Percentiles rank a stretch among this genome's conserved stretches.
These are phyloP conservation scores for Globisporangium viniferum DNA, from an alignment of 352 stramenopile genomes.

Conservation along the genomic window DNA sequence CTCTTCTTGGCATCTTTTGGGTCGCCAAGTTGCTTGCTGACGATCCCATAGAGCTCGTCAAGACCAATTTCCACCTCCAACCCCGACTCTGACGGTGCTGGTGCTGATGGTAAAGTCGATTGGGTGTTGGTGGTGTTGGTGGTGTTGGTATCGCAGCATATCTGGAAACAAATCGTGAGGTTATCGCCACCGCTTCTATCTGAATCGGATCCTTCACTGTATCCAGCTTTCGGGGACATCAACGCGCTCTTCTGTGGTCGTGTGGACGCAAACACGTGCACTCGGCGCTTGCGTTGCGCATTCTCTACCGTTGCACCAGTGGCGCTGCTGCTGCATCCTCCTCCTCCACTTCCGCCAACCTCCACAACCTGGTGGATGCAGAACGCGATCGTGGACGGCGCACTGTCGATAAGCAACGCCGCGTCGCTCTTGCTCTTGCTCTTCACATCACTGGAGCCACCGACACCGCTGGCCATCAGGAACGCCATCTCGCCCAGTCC, in stretches of 20 bases:
- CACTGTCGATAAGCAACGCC: slow-evolving; percentile 24
- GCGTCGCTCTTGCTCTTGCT: slow-evolving; percentile 14
- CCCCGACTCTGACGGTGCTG: slow-evolving; percentile 6
- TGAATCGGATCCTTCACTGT: neutral
- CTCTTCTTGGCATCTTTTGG: neutral
- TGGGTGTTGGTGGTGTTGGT: neutral
- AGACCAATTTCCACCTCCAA: slow-evolving; percentile 28
- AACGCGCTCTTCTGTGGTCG: slow-evolving; percentile 16
- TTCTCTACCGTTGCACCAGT: neutral
- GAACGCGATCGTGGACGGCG: slow-evolving; percentile 27
- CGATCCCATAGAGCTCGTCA: slow-evolving; percentile 28
- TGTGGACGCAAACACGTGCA: slow-evolving; percentile 37
- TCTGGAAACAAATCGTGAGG: slow-evolving; percentile 33
- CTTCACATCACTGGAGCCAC: slow-evolving; percentile 2
- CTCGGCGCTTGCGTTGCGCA: slow-evolving; percentile 16
- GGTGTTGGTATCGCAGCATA: slow-evolving; percentile 15
- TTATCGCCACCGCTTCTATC: slow-evolving; percentile 2
- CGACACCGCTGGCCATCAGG: slow-evolving; percentile 26
- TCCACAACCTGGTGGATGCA: slow-evolving; percentile 42
- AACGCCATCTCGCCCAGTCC: slow-evolving; percentile 50
- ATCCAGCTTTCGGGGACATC: neutral
- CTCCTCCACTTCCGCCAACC: neutral
- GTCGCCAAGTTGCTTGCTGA: slow-evolving; percentile 9
- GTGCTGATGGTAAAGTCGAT: neutral
- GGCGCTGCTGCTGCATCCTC: too few species aligned